Evolutionary conservation across 768 basidiomycete genomes (phyloP).

Genomic region (Mycena filopes): DNA sequence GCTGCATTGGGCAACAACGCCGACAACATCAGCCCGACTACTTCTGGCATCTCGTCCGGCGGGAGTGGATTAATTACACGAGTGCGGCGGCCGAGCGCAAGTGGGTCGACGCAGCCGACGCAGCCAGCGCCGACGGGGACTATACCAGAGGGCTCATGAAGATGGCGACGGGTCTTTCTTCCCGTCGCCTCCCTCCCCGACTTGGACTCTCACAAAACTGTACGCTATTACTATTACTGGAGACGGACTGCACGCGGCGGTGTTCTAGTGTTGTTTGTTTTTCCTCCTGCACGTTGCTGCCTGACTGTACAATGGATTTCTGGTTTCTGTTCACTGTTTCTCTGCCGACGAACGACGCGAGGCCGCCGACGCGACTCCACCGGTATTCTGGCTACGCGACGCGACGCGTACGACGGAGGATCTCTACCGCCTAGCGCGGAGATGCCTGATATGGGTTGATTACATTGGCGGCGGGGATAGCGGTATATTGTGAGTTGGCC

Average conservation of each 20-base stretch:
- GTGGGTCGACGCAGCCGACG: conserved; percentile 40
- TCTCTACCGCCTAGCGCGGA: conserved; percentile 3
- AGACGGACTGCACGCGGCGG: conserved; percentile 1
- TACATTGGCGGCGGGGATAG: not conserved
- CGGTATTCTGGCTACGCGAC: too few species aligned
- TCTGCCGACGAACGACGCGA: not conserved
- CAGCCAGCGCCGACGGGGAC: not conserved
- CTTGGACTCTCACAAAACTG: too few species aligned
- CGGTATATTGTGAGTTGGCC: not conserved
- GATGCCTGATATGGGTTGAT: conserved; percentile 3
- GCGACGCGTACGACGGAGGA: not conserved
- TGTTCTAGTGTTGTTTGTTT: not conserved
- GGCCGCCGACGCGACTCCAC: too few species aligned
- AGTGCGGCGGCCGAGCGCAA: conserved; percentile 59
- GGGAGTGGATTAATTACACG: conserved; percentile 56
- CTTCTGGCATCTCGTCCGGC: conserved; percentile 36
- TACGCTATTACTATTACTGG: not conserved
- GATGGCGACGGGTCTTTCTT: not conserved
- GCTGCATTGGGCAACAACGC: conserved; percentile 19
- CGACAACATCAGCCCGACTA: conserved; percentile 36
- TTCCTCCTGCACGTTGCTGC: not conserved
- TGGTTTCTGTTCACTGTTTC: too few species aligned
- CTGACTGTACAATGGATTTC: not conserved
- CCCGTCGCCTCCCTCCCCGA: too few species aligned
- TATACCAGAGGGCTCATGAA: conserved; percentile 1